Evolutionary conservation across 2,329 filamentous ascomycete species (phyloP).

Genomic region (Claviceps digitariae): DNA sequence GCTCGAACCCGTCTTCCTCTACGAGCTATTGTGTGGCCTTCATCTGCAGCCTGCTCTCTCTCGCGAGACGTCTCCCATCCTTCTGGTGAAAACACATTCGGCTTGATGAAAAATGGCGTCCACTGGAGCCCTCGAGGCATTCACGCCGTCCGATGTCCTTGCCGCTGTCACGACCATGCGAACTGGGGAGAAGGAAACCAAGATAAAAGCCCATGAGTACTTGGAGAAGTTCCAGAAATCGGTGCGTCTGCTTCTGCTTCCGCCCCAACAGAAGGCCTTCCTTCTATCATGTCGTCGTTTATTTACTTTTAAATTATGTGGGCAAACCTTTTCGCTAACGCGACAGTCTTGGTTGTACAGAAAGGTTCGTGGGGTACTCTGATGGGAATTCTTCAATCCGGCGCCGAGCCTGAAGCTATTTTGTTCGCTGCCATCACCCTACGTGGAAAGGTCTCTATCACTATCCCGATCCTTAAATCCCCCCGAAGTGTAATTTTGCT

Average conservation of each 20-base stretch:
- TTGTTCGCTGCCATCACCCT: constrained; percentile 93
- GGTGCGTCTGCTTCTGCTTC: constrained; percentile 32
- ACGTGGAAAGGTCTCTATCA: constrained; percentile 71
- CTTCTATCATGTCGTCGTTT: neutral
- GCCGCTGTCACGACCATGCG: constrained; percentile 87
- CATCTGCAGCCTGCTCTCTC: neutral
- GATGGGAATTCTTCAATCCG: constrained; percentile 72
- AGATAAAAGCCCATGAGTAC: constrained; percentile 82
- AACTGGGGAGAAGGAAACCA: constrained; percentile 66
- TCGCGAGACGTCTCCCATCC: neutral
- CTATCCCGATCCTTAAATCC: neutral
- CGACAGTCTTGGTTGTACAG: constrained; percentile 29
- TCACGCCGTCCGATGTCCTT: constrained; percentile 63
- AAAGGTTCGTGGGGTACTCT: constrained; percentile 83
- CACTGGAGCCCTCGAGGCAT: constrained; percentile 53
- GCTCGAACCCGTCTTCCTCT: neutral
- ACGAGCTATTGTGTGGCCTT: neutral
- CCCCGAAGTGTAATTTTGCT: neutral
- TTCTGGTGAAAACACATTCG: constrained; percentile 4
- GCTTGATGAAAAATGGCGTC: constrained; percentile 44
- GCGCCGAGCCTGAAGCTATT: constrained; percentile 70
- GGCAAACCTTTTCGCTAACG: neutral
- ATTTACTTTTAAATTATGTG: neutral
- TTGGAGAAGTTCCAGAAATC: constrained; percentile 97
- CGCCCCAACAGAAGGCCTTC: neutral